Percentiles rank a stretch among this genome's conserved stretches.
Conservation (phyloP, 257 asterid genomes). For the Rehmannia glutinosa region DNA sequence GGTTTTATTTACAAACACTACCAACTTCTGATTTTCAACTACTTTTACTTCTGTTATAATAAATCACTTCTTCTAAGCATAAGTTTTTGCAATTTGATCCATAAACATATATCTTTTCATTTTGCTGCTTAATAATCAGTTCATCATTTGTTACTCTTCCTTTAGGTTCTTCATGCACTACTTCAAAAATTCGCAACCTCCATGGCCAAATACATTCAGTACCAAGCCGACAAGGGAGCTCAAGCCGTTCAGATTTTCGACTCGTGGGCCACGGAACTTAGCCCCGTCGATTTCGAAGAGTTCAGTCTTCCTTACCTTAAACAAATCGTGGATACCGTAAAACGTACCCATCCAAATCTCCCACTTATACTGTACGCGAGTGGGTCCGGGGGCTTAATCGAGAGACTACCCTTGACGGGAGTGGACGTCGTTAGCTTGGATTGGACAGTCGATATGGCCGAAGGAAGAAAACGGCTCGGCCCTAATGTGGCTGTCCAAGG, state of each 20-base stretch:
- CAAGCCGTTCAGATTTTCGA: slow-evolving; percentile 99
- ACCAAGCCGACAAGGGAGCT: slow-evolving; percentile 98
- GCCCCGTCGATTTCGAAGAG: slow-evolving; percentile 94
- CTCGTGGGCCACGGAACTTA: slow-evolving; percentile 98
- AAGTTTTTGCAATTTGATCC: too few species aligned
- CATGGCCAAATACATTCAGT: slow-evolving; percentile 78
- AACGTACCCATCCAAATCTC: slow-evolving; percentile 70
- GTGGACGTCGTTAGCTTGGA: slow-evolving; percentile 96
- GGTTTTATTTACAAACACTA: not conserved
- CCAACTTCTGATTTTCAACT: not conserved
- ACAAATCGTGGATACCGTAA: slow-evolving; percentile 75
- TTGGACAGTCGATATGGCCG: slow-evolving; percentile 99
- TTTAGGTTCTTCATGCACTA: slow-evolving; percentile 78
- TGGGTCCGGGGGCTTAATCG: slow-evolving; percentile 97
- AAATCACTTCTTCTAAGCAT: not conserved
- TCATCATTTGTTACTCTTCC: not conserved
- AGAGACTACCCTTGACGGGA: slow-evolving; percentile 87
- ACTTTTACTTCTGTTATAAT: not conserved
- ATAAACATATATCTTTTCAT: not conserved
- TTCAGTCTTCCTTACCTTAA: slow-evolving; percentile 90
- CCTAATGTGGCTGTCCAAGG: slow-evolving; percentile 88
- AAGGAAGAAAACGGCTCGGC: slow-evolving; percentile 84
- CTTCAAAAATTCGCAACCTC: slow-evolving; percentile 91
- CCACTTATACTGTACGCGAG: slow-evolving; percentile 89
- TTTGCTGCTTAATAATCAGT: not conserved